These are phyloP conservation scores for Fusarium abutilonis DNA, from an alignment of 2,329 filamentous ascomycete species.

Conservation along the genomic window DNA sequence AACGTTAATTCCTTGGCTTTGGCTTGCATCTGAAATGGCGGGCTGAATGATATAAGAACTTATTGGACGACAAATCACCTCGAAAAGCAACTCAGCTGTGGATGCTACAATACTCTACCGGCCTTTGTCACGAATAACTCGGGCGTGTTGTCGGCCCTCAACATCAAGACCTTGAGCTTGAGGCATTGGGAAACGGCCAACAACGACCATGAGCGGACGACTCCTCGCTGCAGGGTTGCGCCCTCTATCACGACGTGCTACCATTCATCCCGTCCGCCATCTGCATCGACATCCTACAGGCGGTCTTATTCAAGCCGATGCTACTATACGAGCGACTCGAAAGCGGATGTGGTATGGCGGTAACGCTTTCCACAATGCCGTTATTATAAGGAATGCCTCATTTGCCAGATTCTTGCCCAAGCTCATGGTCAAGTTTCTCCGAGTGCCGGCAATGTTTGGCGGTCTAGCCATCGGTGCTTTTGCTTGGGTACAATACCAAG, in stretches of 20 bases:
- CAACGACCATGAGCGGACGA: constrained; percentile 50
- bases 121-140: constrained; percentile 30
- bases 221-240: constrained; percentile 74
- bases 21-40: constrained; percentile 32
- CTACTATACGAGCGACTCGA: constrained; percentile 67
- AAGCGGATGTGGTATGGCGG: constrained; percentile 80
- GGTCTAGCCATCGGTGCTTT: constrained; percentile 86
- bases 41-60: constrained; percentile 40
- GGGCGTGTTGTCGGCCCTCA: constrained; percentile 44
- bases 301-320: constrained; percentile 74
- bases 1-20: constrained; percentile 23
- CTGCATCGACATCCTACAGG: constrained; percentile 74
- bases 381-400: constrained; percentile 70
- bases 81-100: constrained; percentile 22
- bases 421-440: constrained; percentile 87
- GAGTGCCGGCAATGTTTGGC: constrained; percentile 90
- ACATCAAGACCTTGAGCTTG: constrained; percentile 28
- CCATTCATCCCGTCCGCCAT: constrained; percentile 66
- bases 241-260: constrained; percentile 71
- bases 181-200: constrained; percentile 28
- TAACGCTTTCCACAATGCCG: constrained; percentile 85
- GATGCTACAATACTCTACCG: constrained; percentile 35
- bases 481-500: constrained; percentile 96
- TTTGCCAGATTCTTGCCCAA: constrained; percentile 79
- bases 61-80: constrained; percentile 32